Conservation (phyloP, 2,329 filamentous ascomycete species). For the Nemania serpens region DNA sequence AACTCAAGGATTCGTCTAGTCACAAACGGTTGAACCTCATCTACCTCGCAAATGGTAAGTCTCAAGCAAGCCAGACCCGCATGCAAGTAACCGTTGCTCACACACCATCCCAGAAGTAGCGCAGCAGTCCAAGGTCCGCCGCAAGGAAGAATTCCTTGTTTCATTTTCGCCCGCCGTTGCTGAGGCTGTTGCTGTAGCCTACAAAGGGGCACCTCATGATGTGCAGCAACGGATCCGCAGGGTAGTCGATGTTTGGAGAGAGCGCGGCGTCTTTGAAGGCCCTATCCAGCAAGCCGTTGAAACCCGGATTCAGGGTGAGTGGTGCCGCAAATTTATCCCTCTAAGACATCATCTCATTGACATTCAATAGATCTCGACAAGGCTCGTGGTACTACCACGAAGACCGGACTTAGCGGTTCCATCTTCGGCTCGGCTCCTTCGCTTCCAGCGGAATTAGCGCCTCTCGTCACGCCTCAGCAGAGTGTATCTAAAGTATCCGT, state of each 20-base stretch:
- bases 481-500: conserved; percentile 74
- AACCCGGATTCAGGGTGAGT: conserved; percentile 73
- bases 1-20: conserved; percentile 83
- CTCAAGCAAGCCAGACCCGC: not conserved
- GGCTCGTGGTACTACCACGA: conserved; percentile 55
- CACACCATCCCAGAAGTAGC: conserved; percentile 72
- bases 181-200: conserved; percentile 87
- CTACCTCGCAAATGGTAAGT: conserved; percentile 90
- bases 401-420: conserved; percentile 61
- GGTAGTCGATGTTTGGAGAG: conserved; percentile 93
- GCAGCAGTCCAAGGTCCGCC: conserved; percentile 91
- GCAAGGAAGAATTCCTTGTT: conserved; percentile 88
- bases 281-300: conserved; percentile 84
- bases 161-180: conserved; percentile 92
- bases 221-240: conserved; percentile 85
- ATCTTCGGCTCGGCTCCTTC: conserved; percentile 67
- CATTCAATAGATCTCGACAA: conserved; percentile 63
- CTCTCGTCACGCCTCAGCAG: conserved; percentile 75
- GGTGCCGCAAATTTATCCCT: not conserved
- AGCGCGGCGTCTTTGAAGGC: conserved; percentile 80
- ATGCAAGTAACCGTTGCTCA: conserved; percentile 17
- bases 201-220: conserved; percentile 84
- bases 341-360: conserved; percentile 21
- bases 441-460: conserved; percentile 76
- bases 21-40: conserved; percentile 87